phyloP scores from a whole-genome alignment of 1,284 basidiomycete genomes.

The Lentinula novae-zelandiae region DNA sequence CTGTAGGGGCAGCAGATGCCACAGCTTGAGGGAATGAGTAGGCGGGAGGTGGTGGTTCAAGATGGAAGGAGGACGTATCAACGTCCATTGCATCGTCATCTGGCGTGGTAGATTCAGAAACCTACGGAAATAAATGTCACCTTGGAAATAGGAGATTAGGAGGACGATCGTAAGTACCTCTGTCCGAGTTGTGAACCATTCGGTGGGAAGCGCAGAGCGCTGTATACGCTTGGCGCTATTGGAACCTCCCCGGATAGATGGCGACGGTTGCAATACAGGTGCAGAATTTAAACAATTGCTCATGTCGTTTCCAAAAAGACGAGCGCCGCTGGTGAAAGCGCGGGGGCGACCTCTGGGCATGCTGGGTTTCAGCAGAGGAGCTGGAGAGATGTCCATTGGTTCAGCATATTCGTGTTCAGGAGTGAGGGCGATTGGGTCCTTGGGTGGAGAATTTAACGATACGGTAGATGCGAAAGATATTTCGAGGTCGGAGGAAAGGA shows the following conservation, averaged over 20 bases:
- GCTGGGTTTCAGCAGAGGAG: slow-evolving; percentile 35
- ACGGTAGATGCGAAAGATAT: slow-evolving; percentile 77
- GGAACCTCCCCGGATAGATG: slow-evolving; percentile 29
- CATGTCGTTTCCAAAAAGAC: slow-evolving; percentile 69
- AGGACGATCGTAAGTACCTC: background rate
- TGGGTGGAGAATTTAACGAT: slow-evolving; percentile 68
- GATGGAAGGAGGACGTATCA: slow-evolving; percentile 45
- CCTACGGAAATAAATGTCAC: background rate
- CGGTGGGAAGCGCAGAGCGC: slow-evolving; percentile 54
- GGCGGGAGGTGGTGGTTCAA: slow-evolving; percentile 21
- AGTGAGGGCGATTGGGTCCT: slow-evolving; percentile 38
- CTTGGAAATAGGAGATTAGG: slow-evolving; percentile 15
- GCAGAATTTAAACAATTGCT: slow-evolving; percentile 43
- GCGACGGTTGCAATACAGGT: slow-evolving; percentile 17
- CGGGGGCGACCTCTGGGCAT: slow-evolving; percentile 40
- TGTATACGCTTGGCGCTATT: slow-evolving; percentile 48
- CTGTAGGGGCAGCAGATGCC: slow-evolving; percentile 49
- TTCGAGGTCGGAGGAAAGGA: slow-evolving; percentile 69
- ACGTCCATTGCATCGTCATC: slow-evolving; percentile 74
- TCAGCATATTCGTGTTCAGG: slow-evolving; percentile 45
- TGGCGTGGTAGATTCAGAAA: slow-evolving; percentile 33
- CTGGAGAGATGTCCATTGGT: slow-evolving; percentile 80
- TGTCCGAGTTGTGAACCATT: slow-evolving; percentile 47
- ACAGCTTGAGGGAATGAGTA: slow-evolving; percentile 34
- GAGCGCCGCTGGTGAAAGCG: slow-evolving; percentile 54